phyloP scores from a whole-genome alignment of 1,139 yeast genomes.

The Protomyces arabidopsidicola region DNA sequence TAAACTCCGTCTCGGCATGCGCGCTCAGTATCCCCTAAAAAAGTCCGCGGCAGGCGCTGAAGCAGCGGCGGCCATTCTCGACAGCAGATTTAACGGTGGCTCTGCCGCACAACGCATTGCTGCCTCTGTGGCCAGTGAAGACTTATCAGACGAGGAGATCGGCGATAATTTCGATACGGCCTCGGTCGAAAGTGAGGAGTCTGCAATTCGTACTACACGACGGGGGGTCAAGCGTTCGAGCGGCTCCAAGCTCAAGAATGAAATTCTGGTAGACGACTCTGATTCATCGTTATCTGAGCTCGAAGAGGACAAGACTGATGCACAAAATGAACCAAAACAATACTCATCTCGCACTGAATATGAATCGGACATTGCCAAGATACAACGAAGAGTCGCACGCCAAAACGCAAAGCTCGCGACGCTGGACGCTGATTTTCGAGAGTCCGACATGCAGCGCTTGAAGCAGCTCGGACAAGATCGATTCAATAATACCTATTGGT shows the following conservation, averaged over 20 bases:
- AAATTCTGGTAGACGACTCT: not conserved
- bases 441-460: conserved; percentile 67
- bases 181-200: conserved; percentile 16
- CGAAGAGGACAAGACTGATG: not conserved
- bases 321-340: not conserved
- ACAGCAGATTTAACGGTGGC: conserved; percentile 1
- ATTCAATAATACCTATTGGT: conserved; percentile 83
- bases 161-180: conserved; percentile 2
- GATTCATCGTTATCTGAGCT: not conserved
- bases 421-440: conserved; percentile 41
- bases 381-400: conserved; percentile 43
- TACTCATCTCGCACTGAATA: conserved; percentile 13
- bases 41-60: conserved; percentile 7
- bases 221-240: conserved; percentile 29
- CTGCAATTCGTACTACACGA: conserved; percentile 8
- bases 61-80: not conserved
- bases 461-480: conserved; percentile 78
- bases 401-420: conserved; percentile 53
- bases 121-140: not conserved
- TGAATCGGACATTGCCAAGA: conserved; percentile 26
- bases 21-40: conserved; percentile 15
- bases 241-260: conserved; percentile 28
- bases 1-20: conserved; percentile 8
- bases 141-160: conserved; percentile 21
- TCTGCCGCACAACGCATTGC: conserved; percentile 34